Conservation (phyloP, 202 grass and related monocot genomes). For the Brachypodium distachyon region DNA sequence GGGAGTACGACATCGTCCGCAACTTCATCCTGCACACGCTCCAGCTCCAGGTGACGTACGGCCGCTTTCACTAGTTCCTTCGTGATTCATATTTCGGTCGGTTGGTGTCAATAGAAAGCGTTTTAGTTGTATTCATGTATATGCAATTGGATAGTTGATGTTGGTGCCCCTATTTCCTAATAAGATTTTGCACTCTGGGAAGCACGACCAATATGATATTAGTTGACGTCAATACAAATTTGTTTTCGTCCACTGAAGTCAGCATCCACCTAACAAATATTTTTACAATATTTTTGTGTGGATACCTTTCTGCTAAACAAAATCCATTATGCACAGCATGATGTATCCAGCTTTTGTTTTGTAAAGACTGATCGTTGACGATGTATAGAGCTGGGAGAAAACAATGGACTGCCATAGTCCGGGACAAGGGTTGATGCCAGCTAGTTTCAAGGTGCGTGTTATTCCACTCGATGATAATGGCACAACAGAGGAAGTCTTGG, state of each 20-base stretch:
- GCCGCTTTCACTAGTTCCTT: not conserved
- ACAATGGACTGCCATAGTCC: constrained; percentile 91
- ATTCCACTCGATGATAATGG: constrained; percentile 55
- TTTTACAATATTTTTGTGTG: no score
- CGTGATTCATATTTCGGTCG: not conserved
- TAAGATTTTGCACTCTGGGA: not conserved
- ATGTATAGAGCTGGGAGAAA: constrained; percentile 86
- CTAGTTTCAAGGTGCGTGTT: constrained; percentile 78
- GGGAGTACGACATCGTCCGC: constrained; percentile 75
- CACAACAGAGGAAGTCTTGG: constrained; percentile 63
- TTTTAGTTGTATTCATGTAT: not conserved
- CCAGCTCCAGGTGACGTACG: constrained; percentile 69
- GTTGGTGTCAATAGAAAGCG: not conserved
- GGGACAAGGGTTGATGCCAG: constrained; percentile 76
- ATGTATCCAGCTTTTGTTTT: not conserved
- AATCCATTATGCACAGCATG: not conserved
- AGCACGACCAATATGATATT: not conserved
- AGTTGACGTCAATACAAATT: not conserved
- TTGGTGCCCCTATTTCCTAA: not conserved
- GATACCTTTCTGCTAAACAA: not conserved
- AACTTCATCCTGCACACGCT: constrained; percentile 92
- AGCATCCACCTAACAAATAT: not conserved
- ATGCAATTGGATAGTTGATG: not conserved
- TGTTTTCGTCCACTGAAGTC: not conserved
- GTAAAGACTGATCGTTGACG: not conserved